Conservation (phyloP, 371 early-diverging fungal genomes). For the Rhizopus microsporus region DNA sequence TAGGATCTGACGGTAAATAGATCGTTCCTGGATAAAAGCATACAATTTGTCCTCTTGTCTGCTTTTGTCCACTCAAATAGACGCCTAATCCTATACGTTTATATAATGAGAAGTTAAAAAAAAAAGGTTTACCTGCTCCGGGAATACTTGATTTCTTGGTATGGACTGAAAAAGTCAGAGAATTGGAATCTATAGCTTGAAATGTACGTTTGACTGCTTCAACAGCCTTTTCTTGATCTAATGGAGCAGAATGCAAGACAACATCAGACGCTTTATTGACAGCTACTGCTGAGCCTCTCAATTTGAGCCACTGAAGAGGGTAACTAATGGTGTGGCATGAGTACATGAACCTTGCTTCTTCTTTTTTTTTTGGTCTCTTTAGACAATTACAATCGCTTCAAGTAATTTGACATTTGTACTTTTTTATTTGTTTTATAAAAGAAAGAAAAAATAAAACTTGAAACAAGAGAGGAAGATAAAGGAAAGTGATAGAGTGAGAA, state of each 20-base stretch:
- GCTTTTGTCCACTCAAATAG: slow-evolving; percentile 24
- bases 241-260: neutral
- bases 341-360: neutral
- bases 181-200: slow-evolving; percentile 1
- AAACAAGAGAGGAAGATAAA: slow-evolving; percentile 2
- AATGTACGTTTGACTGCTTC: slow-evolving; percentile 14
- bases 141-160: slow-evolving; percentile 20
- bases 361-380: neutral
- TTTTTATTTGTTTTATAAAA: neutral
- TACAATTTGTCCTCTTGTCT: slow-evolving; percentile 25
- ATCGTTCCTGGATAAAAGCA: slow-evolving; percentile 51
- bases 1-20: slow-evolving; percentile 54
- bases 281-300: neutral
- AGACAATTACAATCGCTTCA: slow-evolving; percentile 20
- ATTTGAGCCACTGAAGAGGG: slow-evolving; percentile 15
- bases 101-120: neutral
- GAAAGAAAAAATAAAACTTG: neutral
- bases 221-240: neutral
- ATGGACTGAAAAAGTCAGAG: slow-evolving; percentile 11
- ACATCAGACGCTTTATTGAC: no score
- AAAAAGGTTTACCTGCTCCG: slow-evolving; percentile 15
- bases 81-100: slow-evolving; percentile 25
- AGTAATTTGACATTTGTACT: slow-evolving; percentile 16
- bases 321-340: slow-evolving; percentile 11
- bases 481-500: neutral